Evolutionary conservation across 805 yeast genomes (phyloP), one percentile per base, ranked within the genome.

Genomic region (Ogataea allantospora): DNA sequence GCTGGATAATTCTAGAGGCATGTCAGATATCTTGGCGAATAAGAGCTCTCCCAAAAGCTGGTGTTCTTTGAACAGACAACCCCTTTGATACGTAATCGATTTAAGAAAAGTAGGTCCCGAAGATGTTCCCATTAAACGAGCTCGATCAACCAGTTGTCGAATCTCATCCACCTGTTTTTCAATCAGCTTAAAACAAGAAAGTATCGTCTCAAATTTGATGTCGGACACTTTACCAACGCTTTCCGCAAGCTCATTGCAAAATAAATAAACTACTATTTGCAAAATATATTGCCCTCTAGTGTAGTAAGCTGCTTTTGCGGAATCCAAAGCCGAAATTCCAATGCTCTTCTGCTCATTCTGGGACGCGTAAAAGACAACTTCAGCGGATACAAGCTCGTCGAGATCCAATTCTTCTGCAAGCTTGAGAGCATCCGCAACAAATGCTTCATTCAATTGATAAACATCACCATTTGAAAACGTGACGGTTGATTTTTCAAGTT

Each of bases 331-430:
- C 2, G 69, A 63, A 0, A 70, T 64, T 1, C 83, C 83, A 17
- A 74, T 65, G 8, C 63, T 63, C 6, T 43, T 38, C 7, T 42
- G 33, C 50, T 53, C 62, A 43, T 52, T 58, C 35, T 51, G 64
- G 16, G 57, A 57, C 3, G 88, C 73, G 43, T 61, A 57, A 34
- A 65, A 73, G 2, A 89, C 67, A 18, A 86, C 55, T 53, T 88
- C 85, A 1, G 95, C 93, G 2, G 86, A 74, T 2, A 75, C 67
- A 19, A 84, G 35, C 57, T 91, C 97, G 59, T 91, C 95, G 35
- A 91, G 65, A 33, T 84, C 68, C 35, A 91, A 67, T 25, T 78
- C 78, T 46, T 79, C 85, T 0, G 89, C 66, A 12, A 83, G 53
- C 16, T 68, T 66, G 4, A 78, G 66, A 1, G 88, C 73, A 4